Conservation (phyloP, 2,329 filamentous ascomycete species). For the Plenodomus biglobosus region DNA sequence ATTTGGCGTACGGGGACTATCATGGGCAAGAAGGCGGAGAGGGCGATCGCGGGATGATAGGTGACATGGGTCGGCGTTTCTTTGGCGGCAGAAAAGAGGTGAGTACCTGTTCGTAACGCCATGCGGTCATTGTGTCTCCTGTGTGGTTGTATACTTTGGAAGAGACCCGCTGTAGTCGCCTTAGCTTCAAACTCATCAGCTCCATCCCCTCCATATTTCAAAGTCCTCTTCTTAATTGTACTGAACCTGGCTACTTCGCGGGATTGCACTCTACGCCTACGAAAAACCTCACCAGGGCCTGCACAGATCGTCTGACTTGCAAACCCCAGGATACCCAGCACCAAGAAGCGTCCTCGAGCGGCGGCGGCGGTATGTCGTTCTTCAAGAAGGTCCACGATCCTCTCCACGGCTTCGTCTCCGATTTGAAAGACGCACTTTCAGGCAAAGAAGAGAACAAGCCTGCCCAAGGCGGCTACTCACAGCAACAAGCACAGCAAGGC, state of each 20-base stretch:
- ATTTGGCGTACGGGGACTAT: constrained; percentile 59
- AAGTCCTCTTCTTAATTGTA: too few species aligned
- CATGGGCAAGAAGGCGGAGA: constrained; percentile 44
- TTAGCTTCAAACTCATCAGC: constrained; percentile 16
- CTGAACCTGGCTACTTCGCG: too few species aligned
- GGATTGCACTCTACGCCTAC: constrained; percentile 1
- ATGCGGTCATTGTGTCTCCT: constrained; percentile 20
- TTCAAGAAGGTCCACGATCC: constrained; percentile 59
- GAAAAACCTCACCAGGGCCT: neutral
- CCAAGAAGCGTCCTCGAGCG: constrained; percentile 31
- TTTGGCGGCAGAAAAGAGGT: constrained; percentile 40
- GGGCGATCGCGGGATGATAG: constrained; percentile 54
- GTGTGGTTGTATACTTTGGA: constrained; percentile 12
- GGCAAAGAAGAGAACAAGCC: constrained; percentile 51
- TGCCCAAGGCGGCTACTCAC: constrained; percentile 30
- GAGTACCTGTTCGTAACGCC: constrained; percentile 21
- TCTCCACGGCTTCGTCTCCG: constrained; percentile 54
- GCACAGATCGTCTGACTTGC: constrained; percentile 5
- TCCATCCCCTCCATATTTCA: constrained; percentile 6
- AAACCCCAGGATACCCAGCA: constrained; percentile 24
- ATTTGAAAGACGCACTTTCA: constrained; percentile 54
- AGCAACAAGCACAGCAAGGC: constrained; percentile 10
- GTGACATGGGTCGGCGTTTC: constrained; percentile 54
- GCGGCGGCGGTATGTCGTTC: constrained; percentile 45
- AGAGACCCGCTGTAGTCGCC: constrained; percentile 13